A percentile compares a stretch with the other conserved stretches of the same genome.
These are phyloP conservation scores for Colletotrichum sublineola DNA, from an alignment of 2,329 filamentous ascomycete genomes.

Conservation along the genomic window DNA sequence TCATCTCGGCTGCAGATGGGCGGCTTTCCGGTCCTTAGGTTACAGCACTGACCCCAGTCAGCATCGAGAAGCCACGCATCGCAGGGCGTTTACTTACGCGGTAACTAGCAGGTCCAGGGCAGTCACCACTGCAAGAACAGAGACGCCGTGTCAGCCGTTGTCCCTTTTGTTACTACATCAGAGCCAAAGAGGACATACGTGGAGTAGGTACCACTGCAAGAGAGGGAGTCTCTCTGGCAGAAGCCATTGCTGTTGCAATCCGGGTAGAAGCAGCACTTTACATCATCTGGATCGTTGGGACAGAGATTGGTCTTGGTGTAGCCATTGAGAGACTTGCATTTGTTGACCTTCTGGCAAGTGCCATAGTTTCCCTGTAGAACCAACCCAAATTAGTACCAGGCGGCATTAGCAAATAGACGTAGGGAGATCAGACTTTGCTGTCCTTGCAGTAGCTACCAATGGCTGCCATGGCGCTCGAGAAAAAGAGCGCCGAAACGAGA, in stretches of 20 bases:
- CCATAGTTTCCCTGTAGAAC: constrained; percentile 23
- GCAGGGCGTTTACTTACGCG: constrained; percentile 21
- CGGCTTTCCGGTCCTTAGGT: constrained; percentile 23
- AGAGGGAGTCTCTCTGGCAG: constrained; percentile 34
- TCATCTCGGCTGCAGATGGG: constrained; percentile 28
- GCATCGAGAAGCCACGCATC: not conserved
- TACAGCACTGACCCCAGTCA: constrained; percentile 35
- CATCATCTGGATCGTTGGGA: constrained; percentile 35
- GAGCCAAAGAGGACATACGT: constrained; percentile 4
- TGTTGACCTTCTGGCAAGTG: constrained; percentile 35
- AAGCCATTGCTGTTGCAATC: constrained; percentile 32
- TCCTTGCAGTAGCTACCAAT: constrained; percentile 35
- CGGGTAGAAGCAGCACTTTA: constrained; percentile 39
- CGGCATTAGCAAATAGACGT: not conserved
- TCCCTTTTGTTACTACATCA: not conserved
- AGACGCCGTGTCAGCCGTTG: not conserved
- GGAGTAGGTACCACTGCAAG: constrained; percentile 32
- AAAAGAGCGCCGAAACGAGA: constrained; percentile 17
- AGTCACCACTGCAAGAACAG: constrained; percentile 21
- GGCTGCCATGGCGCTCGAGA: constrained; percentile 24
- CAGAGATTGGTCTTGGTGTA: constrained; percentile 30
- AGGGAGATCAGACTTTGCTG: constrained; percentile 17
- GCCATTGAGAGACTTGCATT: constrained; percentile 32
- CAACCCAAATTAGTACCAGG: not conserved
- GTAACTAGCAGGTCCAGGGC: constrained; percentile 31